Evolutionary conservation across 768 basidiomycete species (phyloP), one percentile per base, ranked within the genome.

Genomic region (Serendipita indica): DNA sequence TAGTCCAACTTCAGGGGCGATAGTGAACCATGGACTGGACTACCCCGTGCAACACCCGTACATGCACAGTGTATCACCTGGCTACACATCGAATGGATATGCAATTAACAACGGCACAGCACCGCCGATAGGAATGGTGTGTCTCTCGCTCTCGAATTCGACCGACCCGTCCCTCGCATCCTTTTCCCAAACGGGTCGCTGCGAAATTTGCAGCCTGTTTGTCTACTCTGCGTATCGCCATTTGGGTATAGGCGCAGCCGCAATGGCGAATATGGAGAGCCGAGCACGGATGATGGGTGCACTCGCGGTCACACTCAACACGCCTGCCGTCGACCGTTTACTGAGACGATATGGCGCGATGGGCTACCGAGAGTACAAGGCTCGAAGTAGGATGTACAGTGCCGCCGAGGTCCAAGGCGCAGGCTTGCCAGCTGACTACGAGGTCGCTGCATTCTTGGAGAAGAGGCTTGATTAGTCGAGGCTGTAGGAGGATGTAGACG

Each of bases 171-270:
- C 14, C 45, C 22, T 46, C 13, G 45, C 45, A 12, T 46, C 45
- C 13, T 46, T 46, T 27, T 16, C 14, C 12, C 13, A 16, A 22
- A 46, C 45, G 14, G 45, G 45, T 13, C 45, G 45, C 16, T 46
- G 45, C 25, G 45, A 46, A 27, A 27, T 46, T 20, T 46, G 45
- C 22, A 46, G 45, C 25, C 45, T 46, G 45, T 46, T 46, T 27
- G 45, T 46, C 16, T 46, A 46, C 27, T 14, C 45, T 12, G 45
- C 45, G 13, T 46, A 46, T 27, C 45, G 45, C 12, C 45, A 14
- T 27, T 27, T 46, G 45, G 45, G 45, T 20, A 27, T 46, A 27
- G 45, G 45, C 45, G 45, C 45, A 27, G 45, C 45, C 22, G 45
- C 45, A 12, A 46, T 46, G 25, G 13, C 12, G 45, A 46, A 46